Conservation (phyloP, 805 yeast genomes). For the Suhomyces vadensis region DNA sequence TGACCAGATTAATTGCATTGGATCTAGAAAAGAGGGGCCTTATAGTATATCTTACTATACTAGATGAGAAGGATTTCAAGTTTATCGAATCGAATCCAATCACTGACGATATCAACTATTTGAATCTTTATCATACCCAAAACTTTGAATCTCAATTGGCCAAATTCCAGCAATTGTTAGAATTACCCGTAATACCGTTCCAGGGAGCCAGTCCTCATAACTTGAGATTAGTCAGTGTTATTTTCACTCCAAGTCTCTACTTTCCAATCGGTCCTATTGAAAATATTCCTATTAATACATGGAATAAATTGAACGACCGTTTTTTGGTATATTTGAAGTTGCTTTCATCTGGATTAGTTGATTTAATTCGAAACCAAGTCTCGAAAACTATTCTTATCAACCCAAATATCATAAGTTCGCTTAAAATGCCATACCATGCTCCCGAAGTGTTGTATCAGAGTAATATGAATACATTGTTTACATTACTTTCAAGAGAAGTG, state of each 20-base stretch:
- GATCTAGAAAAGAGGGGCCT: constrained; percentile 81
- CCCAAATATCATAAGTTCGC: constrained; percentile 55
- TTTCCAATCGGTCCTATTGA: constrained; percentile 72
- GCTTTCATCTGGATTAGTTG: constrained; percentile 55
- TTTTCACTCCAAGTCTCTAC: constrained; percentile 68
- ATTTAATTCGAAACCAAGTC: constrained; percentile 50
- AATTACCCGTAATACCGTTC: constrained; percentile 58
- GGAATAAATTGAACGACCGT: constrained; percentile 52
- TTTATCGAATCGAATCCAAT: constrained; percentile 56
- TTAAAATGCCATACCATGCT: constrained; percentile 62
- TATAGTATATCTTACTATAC: constrained; percentile 74
- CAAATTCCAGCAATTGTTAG: constrained; percentile 50
- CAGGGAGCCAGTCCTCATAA: constrained; percentile 56
- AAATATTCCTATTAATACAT: constrained; percentile 48
- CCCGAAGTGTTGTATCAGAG: constrained; percentile 58
- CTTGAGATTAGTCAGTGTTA: constrained; percentile 61
- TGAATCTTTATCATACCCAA: constrained; percentile 51
- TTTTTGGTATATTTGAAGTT: constrained; percentile 51
- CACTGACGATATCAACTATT: constrained; percentile 67
- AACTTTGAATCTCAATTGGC: constrained; percentile 49
- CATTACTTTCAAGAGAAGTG: constrained; percentile 37
- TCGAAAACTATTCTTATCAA: constrained; percentile 53
- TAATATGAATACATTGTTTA: constrained; percentile 40
- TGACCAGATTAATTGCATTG: constrained; percentile 65
- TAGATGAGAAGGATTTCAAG: constrained; percentile 57